Base-by-base conservation (phyloP, 495 filamentous ascomycete genomes). In the Penicillium parvum region DNA sequence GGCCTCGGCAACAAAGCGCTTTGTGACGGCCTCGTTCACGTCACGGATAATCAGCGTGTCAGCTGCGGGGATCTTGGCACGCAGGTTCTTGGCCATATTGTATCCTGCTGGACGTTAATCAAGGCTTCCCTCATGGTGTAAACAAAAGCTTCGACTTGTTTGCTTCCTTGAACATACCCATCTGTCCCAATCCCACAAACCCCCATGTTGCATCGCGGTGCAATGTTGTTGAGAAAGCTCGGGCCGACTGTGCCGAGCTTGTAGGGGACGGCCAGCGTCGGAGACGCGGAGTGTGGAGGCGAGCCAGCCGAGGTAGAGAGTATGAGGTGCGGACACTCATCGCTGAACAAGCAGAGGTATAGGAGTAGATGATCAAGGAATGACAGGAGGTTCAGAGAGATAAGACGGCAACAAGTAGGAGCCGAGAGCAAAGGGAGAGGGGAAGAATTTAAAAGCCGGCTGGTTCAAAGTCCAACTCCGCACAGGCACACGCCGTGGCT, bases 21-120 rank as follows among this genome's bases (percentile, higher is more conserved):
- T 59, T 11, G 74, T 71, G 1, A 79, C 74, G 29, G 73, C 71
- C 17, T 68, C 59, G 51, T 92, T 91, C 52, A 90, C 80, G 58
- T 95, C 88, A 43, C 81, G 85, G 14, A 95, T 60, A 16, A 79
- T 67, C 11, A 95, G 45, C 2, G 72, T 83, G 58, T 94, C 88
- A 15, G 63, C 68, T 2, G 77, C 71, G 3, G 86, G 72, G 7
- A 92, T 78, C 55, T 90, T 91, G 18, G 80, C 71, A 47, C 86
- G 84, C 1, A 95, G 69, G 53, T 92, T 95, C 59, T 77, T 79
- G n/a, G 88, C 88, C 88, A 95, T 94, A 50, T 85, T 81, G 43
- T 85, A 91, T 2, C 86, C 86, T 76, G 44, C 14, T 16, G 22
- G 25, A n/a, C 26, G 46, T 53, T 36, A 40, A 9, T 34, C n/a